Percentiles rank a stretch among this genome's conserved stretches.
Evolutionary conservation across 192 early-diverging fungal species (phyloP).

Genomic region (Coemansia sp.): DNA sequence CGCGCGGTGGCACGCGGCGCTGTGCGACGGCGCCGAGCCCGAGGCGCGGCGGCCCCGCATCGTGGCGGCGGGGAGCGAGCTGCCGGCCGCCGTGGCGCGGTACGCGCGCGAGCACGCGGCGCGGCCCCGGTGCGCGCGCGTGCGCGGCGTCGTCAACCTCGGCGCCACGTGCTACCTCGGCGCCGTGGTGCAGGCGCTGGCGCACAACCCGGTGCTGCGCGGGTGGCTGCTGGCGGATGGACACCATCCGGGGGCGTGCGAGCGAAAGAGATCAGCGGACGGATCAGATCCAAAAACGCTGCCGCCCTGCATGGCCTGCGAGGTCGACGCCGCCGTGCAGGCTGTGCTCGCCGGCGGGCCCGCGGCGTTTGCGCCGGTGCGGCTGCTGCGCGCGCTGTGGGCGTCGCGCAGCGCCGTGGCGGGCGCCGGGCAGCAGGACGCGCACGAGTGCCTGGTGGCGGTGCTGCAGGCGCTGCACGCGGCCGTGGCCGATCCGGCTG

Average conservation of each 20-base stretch:
- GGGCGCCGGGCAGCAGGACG: slow-evolving; percentile 92
- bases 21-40: slow-evolving; percentile 26
- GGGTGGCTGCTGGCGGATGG: slow-evolving; percentile 89
- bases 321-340: slow-evolving; percentile 78
- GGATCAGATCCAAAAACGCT: no score
- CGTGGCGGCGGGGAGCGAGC: slow-evolving; percentile 20
- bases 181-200: slow-evolving; percentile 83
- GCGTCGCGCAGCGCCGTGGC: slow-evolving; percentile 79
- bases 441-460: slow-evolving; percentile 95
- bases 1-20: slow-evolving; percentile 31
- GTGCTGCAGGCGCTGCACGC: slow-evolving; percentile 82
- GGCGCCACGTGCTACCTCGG: slow-evolving; percentile 97
- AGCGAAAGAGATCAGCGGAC: neutral
- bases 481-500: slow-evolving; percentile 46
- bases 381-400: slow-evolving; percentile 88
- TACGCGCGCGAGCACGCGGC: slow-evolving; percentile 40
- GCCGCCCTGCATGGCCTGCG: slow-evolving; percentile 98
- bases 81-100: slow-evolving; percentile 29
- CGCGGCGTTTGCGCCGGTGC: slow-evolving; percentile 74
- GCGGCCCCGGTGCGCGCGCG: slow-evolving; percentile 48
- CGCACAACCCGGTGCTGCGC: slow-evolving; percentile 87
- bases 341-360: slow-evolving; percentile 70
- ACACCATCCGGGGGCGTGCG: slow-evolving; percentile 57
- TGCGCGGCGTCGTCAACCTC: slow-evolving; percentile 89
- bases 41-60: slow-evolving; percentile 31